Percentiles rank a stretch among this genome's conserved stretches.
Evolutionary conservation across 2,329 filamentous ascomycete species (phyloP).

Genomic region (Westerdykella ornata): DNA sequence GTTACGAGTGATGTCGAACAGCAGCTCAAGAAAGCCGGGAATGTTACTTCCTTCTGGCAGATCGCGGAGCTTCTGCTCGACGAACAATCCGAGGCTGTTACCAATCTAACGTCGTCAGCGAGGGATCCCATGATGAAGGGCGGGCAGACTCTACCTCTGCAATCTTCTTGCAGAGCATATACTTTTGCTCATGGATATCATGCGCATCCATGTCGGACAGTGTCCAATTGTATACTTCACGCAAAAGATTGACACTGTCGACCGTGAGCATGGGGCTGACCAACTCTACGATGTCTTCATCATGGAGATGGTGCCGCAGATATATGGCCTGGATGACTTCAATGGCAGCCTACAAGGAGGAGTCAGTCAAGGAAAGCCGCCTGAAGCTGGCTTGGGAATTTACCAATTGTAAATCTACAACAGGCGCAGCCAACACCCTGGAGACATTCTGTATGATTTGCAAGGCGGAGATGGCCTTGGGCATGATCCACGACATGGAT

Average conservation of each 20-base stretch:
- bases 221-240: constrained; percentile 72
- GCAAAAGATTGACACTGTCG: constrained; percentile 64
- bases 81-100: constrained; percentile 74
- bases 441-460: constrained; percentile 35
- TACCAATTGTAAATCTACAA: constrained; percentile 34
- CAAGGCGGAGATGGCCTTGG: constrained; percentile 64
- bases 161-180: constrained; percentile 86
- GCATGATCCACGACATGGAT: constrained; percentile 79
- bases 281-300: constrained; percentile 70
- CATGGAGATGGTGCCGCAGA: constrained; percentile 62
- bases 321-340: constrained; percentile 82
- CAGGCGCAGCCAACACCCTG: constrained; percentile 35
- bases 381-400: neutral
- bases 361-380: constrained; percentile 12
- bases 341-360: constrained; percentile 48
- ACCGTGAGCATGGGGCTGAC: constrained; percentile 71
- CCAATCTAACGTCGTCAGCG: constrained; percentile 56
- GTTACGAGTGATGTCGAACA: constrained; percentile 72
- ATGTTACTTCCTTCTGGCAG: constrained; percentile 62
- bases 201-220: constrained; percentile 68
- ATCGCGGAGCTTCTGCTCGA: constrained; percentile 67
- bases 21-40: constrained; percentile 68
- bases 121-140: constrained; percentile 4
- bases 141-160: constrained; percentile 61
- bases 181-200: constrained; percentile 85